Evolutionary conservation across 2,329 filamentous ascomycete species (phyloP).

Genomic region (Lachnellula occidentalis): DNA sequence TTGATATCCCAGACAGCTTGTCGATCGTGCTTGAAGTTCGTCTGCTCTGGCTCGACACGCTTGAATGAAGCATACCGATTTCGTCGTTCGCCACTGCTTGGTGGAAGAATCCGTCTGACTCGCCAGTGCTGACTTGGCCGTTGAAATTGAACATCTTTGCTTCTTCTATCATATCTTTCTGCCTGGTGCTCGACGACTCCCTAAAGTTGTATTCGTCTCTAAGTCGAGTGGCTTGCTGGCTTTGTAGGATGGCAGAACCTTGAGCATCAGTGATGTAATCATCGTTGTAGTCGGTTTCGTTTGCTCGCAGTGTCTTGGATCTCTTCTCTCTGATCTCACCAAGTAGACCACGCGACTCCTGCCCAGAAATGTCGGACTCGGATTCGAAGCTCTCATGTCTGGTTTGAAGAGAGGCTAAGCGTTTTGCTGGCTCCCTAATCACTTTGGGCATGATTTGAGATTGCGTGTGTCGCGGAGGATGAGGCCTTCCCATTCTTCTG

Average conservation of each 20-base stretch:
- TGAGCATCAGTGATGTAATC: background rate
- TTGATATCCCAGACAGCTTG: background rate
- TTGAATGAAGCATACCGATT: background rate
- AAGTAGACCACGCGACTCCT: background rate
- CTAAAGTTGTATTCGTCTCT: background rate
- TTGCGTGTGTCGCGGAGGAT: background rate
- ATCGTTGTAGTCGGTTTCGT: background rate
- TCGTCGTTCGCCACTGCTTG: background rate
- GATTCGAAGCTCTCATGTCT: conserved; percentile 38
- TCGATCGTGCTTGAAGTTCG: background rate
- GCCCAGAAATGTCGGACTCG: conserved; percentile 32
- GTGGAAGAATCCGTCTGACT: background rate
- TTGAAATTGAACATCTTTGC: background rate
- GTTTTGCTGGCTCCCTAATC: conserved; percentile 70
- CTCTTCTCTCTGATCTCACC: background rate
- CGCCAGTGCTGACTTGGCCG: background rate
- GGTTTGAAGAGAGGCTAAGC: conserved; percentile 80
- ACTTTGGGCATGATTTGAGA: conserved; percentile 38
- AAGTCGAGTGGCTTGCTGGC: background rate
- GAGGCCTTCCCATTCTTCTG: conserved; percentile 3
- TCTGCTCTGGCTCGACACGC: background rate
- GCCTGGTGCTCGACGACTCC: background rate
- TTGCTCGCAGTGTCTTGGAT: background rate
- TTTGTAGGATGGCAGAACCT: background rate
- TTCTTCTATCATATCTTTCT: background rate